Evolutionary conservation across 768 basidiomycete species (phyloP).

Genomic region (Grammothele lineata): DNA sequence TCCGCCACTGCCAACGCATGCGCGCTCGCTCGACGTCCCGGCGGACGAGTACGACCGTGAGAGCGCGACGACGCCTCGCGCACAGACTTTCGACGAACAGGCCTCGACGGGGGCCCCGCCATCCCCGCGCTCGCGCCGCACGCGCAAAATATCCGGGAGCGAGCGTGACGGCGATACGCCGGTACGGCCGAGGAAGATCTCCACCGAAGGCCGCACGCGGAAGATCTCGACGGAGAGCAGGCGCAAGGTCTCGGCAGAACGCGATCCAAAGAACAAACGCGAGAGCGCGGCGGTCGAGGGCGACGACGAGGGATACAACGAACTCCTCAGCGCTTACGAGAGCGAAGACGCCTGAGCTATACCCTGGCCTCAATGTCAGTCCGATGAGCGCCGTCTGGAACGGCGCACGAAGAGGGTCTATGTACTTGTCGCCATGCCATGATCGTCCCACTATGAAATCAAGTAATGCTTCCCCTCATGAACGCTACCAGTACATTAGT

Average conservation of each 20-base stretch:
- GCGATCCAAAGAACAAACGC: slow-evolving; percentile 35
- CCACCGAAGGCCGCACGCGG: slow-evolving; percentile 23
- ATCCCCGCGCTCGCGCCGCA: slow-evolving; percentile 26
- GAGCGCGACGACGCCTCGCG: slow-evolving; percentile 51
- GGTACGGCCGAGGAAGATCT: slow-evolving; percentile 29
- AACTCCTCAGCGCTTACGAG: slow-evolving; percentile 76
- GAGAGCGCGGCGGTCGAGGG: slow-evolving; percentile 74
- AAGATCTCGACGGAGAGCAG: slow-evolving; percentile 18
- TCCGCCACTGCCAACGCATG: slow-evolving; percentile 28
- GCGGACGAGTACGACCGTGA: slow-evolving; percentile 39
- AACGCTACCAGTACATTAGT: neutral
- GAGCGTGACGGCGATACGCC: slow-evolving; percentile 31
- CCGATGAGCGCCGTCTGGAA: too few species aligned
- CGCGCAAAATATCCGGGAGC: slow-evolving; percentile 38
- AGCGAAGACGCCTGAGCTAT: slow-evolving; percentile 52
- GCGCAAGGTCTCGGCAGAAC: slow-evolving; percentile 44
- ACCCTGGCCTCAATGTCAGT: too few species aligned
- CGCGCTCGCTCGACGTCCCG: slow-evolving; percentile 47
- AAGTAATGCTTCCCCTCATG: neutral
- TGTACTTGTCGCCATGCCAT: slow-evolving; percentile 6
- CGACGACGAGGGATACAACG: slow-evolving; percentile 73
- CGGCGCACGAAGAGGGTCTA: too few species aligned
- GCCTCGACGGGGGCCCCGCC: slow-evolving; percentile 22
- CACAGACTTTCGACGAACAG: slow-evolving; percentile 41
- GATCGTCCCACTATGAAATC: neutral